These are phyloP conservation scores for Cystodermella granulosa DNA, from an alignment of 1,284 basidiomycete species.

Conservation along the genomic window DNA sequence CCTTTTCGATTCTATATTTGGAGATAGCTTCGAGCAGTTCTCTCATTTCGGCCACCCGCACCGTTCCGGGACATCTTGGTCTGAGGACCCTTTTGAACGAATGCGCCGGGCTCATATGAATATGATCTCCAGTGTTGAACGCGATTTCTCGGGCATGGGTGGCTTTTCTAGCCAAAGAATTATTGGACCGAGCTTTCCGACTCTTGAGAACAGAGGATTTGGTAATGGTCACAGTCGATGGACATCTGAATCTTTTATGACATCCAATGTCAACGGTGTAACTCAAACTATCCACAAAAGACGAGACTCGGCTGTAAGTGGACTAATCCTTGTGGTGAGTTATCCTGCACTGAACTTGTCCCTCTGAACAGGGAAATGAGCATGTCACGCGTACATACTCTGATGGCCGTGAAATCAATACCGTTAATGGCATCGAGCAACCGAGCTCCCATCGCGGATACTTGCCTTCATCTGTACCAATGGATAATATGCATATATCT, in stretches of 20 bases:
- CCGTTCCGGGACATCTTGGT: conserved; percentile 18
- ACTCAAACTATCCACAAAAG: conserved; percentile 57
- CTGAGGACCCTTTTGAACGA: conserved; percentile 29
- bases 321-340: neutral
- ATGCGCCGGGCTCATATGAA: conserved; percentile 29
- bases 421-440: conserved; percentile 68
- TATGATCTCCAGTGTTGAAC: conserved; percentile 30
- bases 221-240: conserved; percentile 33
- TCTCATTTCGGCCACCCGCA: conserved; percentile 16
- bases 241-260: conserved; percentile 52
- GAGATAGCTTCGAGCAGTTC: conserved; percentile 32
- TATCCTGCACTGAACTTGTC: neutral
- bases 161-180: neutral
- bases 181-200: conserved; percentile 10
- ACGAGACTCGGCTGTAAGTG: conserved; percentile 51
- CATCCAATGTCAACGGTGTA: conserved; percentile 58
- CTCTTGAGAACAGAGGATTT: conserved; percentile 15
- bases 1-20: conserved; percentile 65
- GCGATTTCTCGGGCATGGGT: conserved; percentile 20
- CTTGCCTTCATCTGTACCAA: conserved; percentile 11
- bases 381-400: conserved; percentile 60
- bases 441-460: conserved; percentile 24
- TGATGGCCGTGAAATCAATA: conserved; percentile 59
- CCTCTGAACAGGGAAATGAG: conserved; percentile 57
- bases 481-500: conserved; percentile 8